Base-by-base conservation (phyloP, 176 grass and related monocot species). In the Metroxylon sagu region DNA sequence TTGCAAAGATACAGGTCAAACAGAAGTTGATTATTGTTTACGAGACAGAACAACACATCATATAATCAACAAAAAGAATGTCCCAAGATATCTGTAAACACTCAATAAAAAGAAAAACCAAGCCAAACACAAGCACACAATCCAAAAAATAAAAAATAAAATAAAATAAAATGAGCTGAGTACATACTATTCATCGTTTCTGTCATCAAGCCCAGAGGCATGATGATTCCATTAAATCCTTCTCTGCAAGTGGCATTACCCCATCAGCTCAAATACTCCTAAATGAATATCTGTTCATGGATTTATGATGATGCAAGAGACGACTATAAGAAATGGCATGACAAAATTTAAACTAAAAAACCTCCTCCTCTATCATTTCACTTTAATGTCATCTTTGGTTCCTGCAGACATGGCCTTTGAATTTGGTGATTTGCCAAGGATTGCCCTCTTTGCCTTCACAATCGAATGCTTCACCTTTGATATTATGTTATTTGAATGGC, bases 381-480 rank as follows among this genome's bases (percentile, higher is more conserved):
- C 16, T 35, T 35, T 67, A 14, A n/a, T 31, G 6, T 19, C 26
- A 30, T 67, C 64, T 5, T 29, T 54, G 26, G 16, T 26, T 66
- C 52, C 50, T 29, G 64, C 17, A 53, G 50, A 17, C 25, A 29
- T 66, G 16, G 64, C 19, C 26, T 66, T 54, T 16, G 64, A 67
- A 31, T 25, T 54, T 54, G 64, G 64, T 35, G 64, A 67, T 30
- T 35, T 67, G 8, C 64, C 64, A 54, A 31, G 53, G n/a, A 67
- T 35, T 18, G 51, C 50, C 16, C 31, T 67, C n/a, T 67, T 54
- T 27, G 54, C 64, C 64, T 31, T 67, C 7, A n/a, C 51, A 67
- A 67, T 29, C 15, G 64, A 67, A 16, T 54, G 25, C 17, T 67
- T 67, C 50, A 67, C 64, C 26, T 54, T 67, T 35, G 64, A 67